Percentiles rank a stretch among this genome's conserved stretches.
These are phyloP conservation scores for Scutellaria baicalensis DNA, from an alignment of 257 asterid species.

Conservation along the genomic window DNA sequence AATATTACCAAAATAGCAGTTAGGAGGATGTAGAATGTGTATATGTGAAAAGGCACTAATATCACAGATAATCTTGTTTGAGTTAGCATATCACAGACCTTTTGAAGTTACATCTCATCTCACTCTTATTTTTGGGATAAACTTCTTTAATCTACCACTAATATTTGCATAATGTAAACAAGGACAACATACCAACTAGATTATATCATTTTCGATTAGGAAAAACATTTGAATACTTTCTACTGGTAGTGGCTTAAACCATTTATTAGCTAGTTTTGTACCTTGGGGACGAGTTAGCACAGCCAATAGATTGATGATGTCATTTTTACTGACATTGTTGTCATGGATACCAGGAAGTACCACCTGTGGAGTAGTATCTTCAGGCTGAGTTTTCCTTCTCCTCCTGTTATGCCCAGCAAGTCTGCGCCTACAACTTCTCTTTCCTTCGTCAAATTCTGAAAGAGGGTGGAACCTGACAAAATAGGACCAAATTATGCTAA, in stretches of 20 bases:
- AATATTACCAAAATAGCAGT: neutral
- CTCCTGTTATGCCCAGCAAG: conserved; percentile 96
- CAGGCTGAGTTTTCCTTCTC: conserved; percentile 91
- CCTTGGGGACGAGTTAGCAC: conserved; percentile 66
- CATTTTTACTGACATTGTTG: conserved; percentile 36
- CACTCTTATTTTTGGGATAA: neutral
- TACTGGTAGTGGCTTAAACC: neutral
- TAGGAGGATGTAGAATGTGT: conserved; percentile 1
- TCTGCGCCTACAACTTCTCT: conserved; percentile 94
- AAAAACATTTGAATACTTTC: neutral
- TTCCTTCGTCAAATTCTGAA: conserved; percentile 89
- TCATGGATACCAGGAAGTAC: conserved; percentile 34
- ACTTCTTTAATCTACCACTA: neutral
- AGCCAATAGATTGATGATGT: conserved; percentile 56
- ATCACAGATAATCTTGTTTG: neutral
- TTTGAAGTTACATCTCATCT: neutral
- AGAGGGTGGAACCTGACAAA: conserved; percentile 84
- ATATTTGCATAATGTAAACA: neutral
- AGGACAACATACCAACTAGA: neutral
- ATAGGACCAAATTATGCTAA: neutral
- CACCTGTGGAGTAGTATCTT: conserved; percentile 43
- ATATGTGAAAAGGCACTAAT: neutral
- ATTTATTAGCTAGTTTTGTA: conserved; percentile 8
- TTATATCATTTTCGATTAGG: neutral
- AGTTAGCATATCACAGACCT: neutral